A percentile compares a stretch with the other conserved stretches of the same genome.
These are phyloP conservation scores for Streptanthus diversifolius DNA, from an alignment of 345 rosid genomes.

Conservation along the genomic window DNA sequence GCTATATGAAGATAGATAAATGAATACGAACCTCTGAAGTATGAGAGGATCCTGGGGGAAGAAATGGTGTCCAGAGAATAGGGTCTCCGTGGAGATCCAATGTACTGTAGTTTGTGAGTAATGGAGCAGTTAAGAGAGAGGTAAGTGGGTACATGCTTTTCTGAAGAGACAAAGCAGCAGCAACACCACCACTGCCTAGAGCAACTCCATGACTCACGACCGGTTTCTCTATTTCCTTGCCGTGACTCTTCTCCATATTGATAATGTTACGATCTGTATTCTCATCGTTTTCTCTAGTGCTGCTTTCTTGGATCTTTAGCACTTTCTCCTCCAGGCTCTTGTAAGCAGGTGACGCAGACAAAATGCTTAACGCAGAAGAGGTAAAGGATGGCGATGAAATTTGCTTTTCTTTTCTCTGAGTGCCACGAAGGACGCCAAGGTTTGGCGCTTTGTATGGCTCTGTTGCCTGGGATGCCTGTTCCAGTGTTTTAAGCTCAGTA, in stretches of 20 bases:
- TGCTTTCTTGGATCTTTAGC: constrained; percentile 55
- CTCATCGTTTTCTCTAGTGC: constrained; percentile 59
- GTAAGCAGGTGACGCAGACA: constrained; percentile 80
- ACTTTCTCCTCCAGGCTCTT: constrained; percentile 82
- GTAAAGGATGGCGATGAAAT: constrained; percentile 29
- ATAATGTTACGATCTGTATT: constrained; percentile 68
- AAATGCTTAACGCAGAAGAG: constrained; percentile 68
- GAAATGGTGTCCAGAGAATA: constrained; percentile 77
- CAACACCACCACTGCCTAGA: constrained; percentile 48
- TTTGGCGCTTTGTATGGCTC: constrained; percentile 89
- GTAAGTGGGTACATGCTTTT: constrained; percentile 71
- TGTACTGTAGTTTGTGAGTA: constrained; percentile 69
- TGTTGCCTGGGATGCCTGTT: constrained; percentile 58
- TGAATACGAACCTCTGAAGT: constrained; percentile 59
- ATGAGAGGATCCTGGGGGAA: constrained; percentile 64
- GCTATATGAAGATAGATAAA: not conserved
- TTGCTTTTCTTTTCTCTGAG: constrained; percentile 47
- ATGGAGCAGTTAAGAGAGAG: constrained; percentile 82
- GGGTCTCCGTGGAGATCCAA: constrained; percentile 78
- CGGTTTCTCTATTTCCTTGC: constrained; percentile 74
- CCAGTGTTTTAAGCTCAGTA: constrained; percentile 72
- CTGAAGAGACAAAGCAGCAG: constrained; percentile 59
- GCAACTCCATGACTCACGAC: constrained; percentile 51
- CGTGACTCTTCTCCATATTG: constrained; percentile 62
- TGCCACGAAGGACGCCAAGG: constrained; percentile 51